Base-by-base conservation (phyloP, 2,329 filamentous ascomycete genomes). In the Ophiostoma sp. region DNA sequence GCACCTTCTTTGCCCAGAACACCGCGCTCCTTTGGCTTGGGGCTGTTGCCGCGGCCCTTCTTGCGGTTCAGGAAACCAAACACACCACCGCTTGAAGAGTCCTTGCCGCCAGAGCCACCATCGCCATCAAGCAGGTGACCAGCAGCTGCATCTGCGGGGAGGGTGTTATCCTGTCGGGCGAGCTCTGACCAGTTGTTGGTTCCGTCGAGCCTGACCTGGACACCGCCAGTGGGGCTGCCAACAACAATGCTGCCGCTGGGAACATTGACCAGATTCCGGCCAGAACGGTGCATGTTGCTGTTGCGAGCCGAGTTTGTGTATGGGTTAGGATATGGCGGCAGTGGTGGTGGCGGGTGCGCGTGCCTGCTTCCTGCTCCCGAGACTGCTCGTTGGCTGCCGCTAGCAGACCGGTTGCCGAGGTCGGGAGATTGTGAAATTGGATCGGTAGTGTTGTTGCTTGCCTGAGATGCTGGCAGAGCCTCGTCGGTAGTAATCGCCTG, bases 1-100 rank as follows among this genome's bases (percentile, higher is more conserved):
- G 95, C 94, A 20, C 95, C 95, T 78, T 98, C 94, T 78, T 98
- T 98, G 71, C 95, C 95, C 71, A 99, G 78, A 8, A 99, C 94
- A 71, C 95, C 95, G 70, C 93, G 87, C 81, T 98, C 94, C 79
- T 93, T 94, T 35, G 94, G 94, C 81, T 97, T 97, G 1, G 95
- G 95, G 78, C 93, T 97, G 79, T 93, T 89, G 70, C 93, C 93
- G 73, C 94, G 85, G 36, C 94, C 93, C 82, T 92, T 97, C 82
- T 96, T 97, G 76, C 94, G 86, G 74, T 87, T 92, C 72, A 98
- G 83, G 79, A 99, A 96, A 1, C 93, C 92, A 74, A 98, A 90
- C 85, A 97, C 94, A 68, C 94, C 92, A 23, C 89, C 88, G n/a
- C 87, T 81, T 71, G 85, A 57, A 11, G 52, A 82, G 11, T 76